phyloP scores from a whole-genome alignment of 1,139 yeast genomes.

The Pichia sp. region DNA sequence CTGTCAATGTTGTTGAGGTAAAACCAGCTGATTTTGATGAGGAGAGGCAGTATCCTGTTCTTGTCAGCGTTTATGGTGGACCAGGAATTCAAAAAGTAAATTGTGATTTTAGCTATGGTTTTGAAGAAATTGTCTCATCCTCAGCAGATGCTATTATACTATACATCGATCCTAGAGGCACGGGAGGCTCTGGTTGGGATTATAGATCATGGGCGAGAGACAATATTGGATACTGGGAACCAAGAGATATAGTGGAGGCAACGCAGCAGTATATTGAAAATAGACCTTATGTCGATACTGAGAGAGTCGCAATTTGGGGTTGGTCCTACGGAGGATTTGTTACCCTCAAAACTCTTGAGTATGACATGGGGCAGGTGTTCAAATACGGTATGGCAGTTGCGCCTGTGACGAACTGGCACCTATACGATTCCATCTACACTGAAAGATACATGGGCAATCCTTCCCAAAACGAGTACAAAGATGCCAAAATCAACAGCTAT shows the following conservation, averaged over 20 bases:
- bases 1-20: slow-evolving; percentile 66
- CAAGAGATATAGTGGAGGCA: slow-evolving; percentile 69
- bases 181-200: slow-evolving; percentile 84
- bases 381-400: slow-evolving; percentile 85
- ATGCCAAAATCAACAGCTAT: slow-evolving; percentile 43
- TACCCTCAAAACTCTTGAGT: slow-evolving; percentile 71
- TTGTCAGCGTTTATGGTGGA: slow-evolving; percentile 88
- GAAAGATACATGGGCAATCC: slow-evolving; percentile 87
- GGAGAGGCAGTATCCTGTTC: slow-evolving; percentile 60
- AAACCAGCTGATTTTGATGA: slow-evolving; percentile 68
- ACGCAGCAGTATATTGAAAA: slow-evolving; percentile 56
- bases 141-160: slow-evolving; percentile 69
- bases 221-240: slow-evolving; percentile 82
- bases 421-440: slow-evolving; percentile 80
- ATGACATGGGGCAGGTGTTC: slow-evolving; percentile 62
- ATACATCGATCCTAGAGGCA: slow-evolving; percentile 90
- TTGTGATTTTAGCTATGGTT: slow-evolving; percentile 52
- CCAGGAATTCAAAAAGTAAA: slow-evolving; percentile 82
- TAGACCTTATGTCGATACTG: slow-evolving; percentile 53
- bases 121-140: slow-evolving; percentile 68
- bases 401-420: slow-evolving; percentile 79
- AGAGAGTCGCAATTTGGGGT: slow-evolving; percentile 85
- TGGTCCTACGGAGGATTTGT: slow-evolving; percentile 89
- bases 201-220: slow-evolving; percentile 64
- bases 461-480: slow-evolving; percentile 39